Conservation (phyloP, 257 asterid genomes). For the Linderniella brevidens region DNA sequence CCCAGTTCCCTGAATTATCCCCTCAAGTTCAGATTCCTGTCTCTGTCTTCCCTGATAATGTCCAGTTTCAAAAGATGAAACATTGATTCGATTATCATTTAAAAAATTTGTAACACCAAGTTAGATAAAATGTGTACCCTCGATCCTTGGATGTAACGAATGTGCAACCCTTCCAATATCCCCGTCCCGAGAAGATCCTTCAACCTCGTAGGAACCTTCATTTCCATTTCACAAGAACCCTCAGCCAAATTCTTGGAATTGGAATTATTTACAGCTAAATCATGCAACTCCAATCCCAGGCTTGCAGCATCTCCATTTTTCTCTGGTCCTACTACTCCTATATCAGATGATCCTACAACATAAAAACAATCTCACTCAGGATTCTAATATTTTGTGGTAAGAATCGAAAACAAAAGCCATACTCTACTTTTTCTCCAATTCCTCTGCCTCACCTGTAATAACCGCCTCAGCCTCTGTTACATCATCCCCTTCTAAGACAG, state of each 20-base stretch:
- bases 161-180: conserved; percentile 59
- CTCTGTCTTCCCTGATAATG: conserved; percentile 26
- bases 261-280: conserved; percentile 12
- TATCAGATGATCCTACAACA: conserved; percentile 10
- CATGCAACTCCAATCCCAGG: conserved; percentile 16
- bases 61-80: conserved; percentile 6
- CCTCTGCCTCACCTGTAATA: not conserved
- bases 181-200: conserved; percentile 81
- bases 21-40: conserved; percentile 37
- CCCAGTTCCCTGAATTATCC: conserved; percentile 52
- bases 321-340: conserved; percentile 11
- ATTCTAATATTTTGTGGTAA: not conserved
- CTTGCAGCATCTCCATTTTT: conserved; percentile 18
- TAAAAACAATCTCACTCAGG: not conserved
- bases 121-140: conserved; percentile 28
- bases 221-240: conserved; percentile 34
- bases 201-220: conserved; percentile 42
- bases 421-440: not conserved
- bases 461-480: not conserved
- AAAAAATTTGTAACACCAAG: not conserved
- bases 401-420: not conserved
- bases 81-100: conserved; percentile 4
- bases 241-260: conserved; percentile 12
- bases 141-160: conserved; percentile 42
- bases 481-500: conserved; percentile 6